Percentiles rank a stretch among this genome's conserved stretches.
These are phyloP conservation scores for Akanthomyces dipterigenus DNA, from an alignment of 2,329 filamentous ascomycete species.

Conservation along the genomic window DNA sequence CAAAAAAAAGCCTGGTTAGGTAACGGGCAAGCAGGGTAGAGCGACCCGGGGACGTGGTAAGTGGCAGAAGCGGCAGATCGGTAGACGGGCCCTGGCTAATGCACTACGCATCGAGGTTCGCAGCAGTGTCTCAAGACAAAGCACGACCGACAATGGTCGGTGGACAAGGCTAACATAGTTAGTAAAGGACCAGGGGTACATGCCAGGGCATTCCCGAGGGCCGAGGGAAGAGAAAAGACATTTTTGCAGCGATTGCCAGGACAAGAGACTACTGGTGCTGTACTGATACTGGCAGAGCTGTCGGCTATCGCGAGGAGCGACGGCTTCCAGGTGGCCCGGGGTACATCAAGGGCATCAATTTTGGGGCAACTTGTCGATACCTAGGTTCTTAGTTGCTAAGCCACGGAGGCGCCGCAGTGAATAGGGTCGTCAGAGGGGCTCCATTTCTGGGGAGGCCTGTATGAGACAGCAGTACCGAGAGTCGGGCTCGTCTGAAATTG, in stretches of 20 bases:
- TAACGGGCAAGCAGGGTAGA: background rate
- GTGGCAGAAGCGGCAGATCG: background rate
- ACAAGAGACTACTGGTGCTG: no score
- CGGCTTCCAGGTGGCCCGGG: background rate
- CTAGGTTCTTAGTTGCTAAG: no score
- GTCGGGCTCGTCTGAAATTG: background rate
- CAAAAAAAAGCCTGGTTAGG: background rate
- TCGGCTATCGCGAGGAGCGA: background rate
- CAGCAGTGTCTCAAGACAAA: conserved; percentile 1
- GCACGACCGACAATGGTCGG: conserved; percentile 3
- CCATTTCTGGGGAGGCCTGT: background rate
- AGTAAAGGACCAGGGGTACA: background rate
- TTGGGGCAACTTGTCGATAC: background rate
- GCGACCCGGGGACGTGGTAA: background rate
- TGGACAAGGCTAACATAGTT: background rate
- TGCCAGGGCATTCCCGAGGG: background rate
- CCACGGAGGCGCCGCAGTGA: no score
- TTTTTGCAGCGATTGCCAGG: background rate
- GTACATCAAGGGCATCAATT: background rate
- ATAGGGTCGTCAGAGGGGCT: no score
- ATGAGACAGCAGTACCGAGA: conserved; percentile 2
- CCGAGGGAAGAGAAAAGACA: conserved; percentile 9
- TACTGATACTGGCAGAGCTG: background rate
- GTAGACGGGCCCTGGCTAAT: background rate
- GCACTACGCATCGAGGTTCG: conserved; percentile 1